Percentiles rank a stretch among this genome's conserved stretches.
Conservation (phyloP, 2,329 filamentous ascomycete genomes). For the Knufia fluminis region DNA sequence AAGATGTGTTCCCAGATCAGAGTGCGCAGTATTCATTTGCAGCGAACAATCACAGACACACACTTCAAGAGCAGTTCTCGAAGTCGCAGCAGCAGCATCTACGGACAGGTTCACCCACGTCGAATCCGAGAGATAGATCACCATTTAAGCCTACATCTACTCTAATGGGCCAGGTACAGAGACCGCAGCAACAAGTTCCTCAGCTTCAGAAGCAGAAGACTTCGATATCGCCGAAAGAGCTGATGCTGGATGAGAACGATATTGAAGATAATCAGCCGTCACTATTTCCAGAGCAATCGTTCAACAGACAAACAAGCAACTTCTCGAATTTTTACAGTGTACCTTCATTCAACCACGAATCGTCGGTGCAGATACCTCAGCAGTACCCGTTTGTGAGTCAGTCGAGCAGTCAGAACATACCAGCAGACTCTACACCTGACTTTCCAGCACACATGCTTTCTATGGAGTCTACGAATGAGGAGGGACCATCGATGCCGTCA, state of each 20-base stretch:
- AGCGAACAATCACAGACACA: constrained; percentile 44
- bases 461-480: constrained; percentile 54
- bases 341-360: constrained; percentile 15
- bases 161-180: constrained; percentile 37
- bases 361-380: constrained; percentile 19
- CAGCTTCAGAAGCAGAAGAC: constrained; percentile 47
- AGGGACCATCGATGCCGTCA: constrained; percentile 27
- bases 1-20: constrained; percentile 58
- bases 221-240: constrained; percentile 92
- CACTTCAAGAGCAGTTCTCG: constrained; percentile 68
- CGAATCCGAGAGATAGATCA: constrained; percentile 58
- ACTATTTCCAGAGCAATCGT: constrained; percentile 57
- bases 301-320: constrained; percentile 34
- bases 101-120: constrained; percentile 47
- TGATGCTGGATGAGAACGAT: constrained; percentile 75
- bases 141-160: constrained; percentile 70
- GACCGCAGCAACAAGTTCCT: constrained; percentile 31
- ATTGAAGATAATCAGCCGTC: constrained; percentile 58
- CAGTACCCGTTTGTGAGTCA: constrained; percentile 23
- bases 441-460: constrained; percentile 52
- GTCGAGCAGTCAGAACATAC: constrained; percentile 23
- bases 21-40: constrained; percentile 28
- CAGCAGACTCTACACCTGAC: constrained; percentile 38
- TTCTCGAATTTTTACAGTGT: constrained; percentile 27
- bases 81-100: constrained; percentile 68